Base-by-base conservation (phyloP, 2,329 filamentous ascomycete genomes). In the Fusarium chaquense region DNA sequence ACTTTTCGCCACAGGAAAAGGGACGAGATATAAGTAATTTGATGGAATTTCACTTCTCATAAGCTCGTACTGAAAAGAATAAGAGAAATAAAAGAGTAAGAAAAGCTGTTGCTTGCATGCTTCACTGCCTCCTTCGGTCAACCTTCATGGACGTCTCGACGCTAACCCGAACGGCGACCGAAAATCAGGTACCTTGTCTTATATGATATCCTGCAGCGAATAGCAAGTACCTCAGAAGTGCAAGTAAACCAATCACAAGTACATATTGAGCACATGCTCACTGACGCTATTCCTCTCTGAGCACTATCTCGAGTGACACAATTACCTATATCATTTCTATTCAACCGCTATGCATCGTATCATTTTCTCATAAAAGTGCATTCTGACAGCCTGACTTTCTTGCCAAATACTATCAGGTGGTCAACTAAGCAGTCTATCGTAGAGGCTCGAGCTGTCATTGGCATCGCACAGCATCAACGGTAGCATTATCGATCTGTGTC, bases 111-210 rank as follows among this genome's bases (percentile, higher is more conserved):
- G 55, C 57, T 45, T 57, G 55, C 57, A 38, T 61, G 62, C 46
- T 72, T 66, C 49, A 53, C 63, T 60, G 54, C 45, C 66, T 73
- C 72, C 49, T 52, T 75, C 73, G 73, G 73, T 75, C 72, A 69
- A 74, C 73, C 47, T 72, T 73, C 70, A 75, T 56, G 65, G 72
- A 64, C 57, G 50, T 57, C 52, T 67, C 50, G 51, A 62, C 73
- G 69, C 73, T 75, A 75, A 41, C 73, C 73, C 38, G 65, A 74
- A 65, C 24, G 71, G 73, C 62, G 66, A 75, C 73, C 73, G 73
- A 75, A 15, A 32, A 9, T 11, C 5, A 2, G 33, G 26, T 69
- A 71, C 68, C 18, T 68, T 9, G 4, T 1, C 13, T 64, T 35
- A 2, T 22, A 43, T 41, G 33, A 1, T 4, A 33, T 12, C 2